Percentiles rank a stretch among this genome's conserved stretches.
Conservation (phyloP, 2,329 filamentous ascomycete genomes). For the Diaporthe citriasiana region DNA sequence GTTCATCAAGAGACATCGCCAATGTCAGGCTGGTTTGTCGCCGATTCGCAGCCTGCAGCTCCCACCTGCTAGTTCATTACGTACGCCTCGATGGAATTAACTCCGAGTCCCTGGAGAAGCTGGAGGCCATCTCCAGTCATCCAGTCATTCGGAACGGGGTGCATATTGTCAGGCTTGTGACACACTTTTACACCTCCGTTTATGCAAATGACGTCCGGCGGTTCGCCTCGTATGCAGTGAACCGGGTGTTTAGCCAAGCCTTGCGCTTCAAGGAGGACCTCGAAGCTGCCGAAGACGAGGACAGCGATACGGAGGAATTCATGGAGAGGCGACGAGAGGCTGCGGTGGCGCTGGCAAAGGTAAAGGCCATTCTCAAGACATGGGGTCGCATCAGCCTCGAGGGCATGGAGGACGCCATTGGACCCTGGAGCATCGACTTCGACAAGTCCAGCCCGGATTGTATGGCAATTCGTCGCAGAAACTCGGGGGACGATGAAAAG, state of each 20-base stretch:
- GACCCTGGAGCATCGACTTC: neutral
- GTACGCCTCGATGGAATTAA: slow-evolving; percentile 29
- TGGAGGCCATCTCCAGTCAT: slow-evolving; percentile 37
- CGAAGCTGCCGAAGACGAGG: neutral
- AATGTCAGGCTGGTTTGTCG: slow-evolving; percentile 37
- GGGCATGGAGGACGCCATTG: neutral
- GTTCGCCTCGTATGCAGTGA: slow-evolving; percentile 35
- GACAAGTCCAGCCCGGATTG: slow-evolving; percentile 26
- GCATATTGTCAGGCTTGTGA: slow-evolving; percentile 11
- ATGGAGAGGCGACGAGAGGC: neutral
- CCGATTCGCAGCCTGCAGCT: slow-evolving; percentile 32
- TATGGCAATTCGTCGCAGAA: slow-evolving; percentile 15
- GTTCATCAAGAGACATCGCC: slow-evolving; percentile 29
- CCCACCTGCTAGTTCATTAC: slow-evolving; percentile 36
- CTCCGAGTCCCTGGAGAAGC: slow-evolving; percentile 23
- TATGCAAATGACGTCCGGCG: slow-evolving; percentile 9
- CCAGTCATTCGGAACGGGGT: slow-evolving; percentile 33
- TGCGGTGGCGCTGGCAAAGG: neutral
- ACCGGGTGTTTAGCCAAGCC: slow-evolving; percentile 2
- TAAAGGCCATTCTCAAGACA: slow-evolving; percentile 32
- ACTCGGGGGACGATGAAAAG: slow-evolving; percentile 1
- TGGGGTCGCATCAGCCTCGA: slow-evolving; percentile 27
- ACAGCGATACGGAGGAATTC: neutral
- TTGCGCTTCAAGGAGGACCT: slow-evolving; percentile 15
- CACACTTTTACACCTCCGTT: slow-evolving; percentile 10